Base-by-base conservation (phyloP, 2,329 filamentous ascomycete species). In the Fusarium avenaceum region DNA sequence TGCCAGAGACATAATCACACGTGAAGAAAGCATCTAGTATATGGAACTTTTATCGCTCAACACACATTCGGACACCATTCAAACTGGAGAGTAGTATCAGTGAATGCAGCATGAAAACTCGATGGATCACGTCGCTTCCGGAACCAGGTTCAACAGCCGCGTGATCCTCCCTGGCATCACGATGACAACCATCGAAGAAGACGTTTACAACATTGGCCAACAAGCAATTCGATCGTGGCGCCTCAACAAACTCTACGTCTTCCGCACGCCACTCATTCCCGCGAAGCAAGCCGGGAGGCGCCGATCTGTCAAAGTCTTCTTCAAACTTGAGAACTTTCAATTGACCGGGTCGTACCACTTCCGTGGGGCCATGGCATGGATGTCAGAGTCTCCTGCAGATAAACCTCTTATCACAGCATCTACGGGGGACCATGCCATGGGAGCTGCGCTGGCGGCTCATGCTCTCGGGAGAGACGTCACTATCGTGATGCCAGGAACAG, bases 351-450 rank as follows among this genome's bases (percentile, higher is more conserved):
- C 54, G 2, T 57, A 54, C 5, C 28, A 43, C 11, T 53, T 57
- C n/a, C 28, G 54, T 2, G 54, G 38, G 0, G 38, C 47, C 1
- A 35, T 57, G 13, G n/a, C 54, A 6, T 28, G 47, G 11, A 57
- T 57, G 54, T 28, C 17, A 3, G n/a, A 53, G 2, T 33, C 52
- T 22, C 30, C 54, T n/a, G 3, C 38, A 0, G 20, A 43, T 1
- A 35, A 15, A 6, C 28, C 22, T 5, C 40, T 57, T 7, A n/a
- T 54, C 1, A 57, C 54, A 2, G 54, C 54, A 17, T 57, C 54
- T 4, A 43, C 38, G 13, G 54, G 47, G 0, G 53, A 57, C 6
- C 47, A 57, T 32, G 54, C 47, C 2, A 57, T 57, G 22, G 54
- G 38, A 1, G 28, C 54, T 28, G 38, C 30, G 8, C 38, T 57